Evolutionary conservation across 2,329 filamentous ascomycete genomes (phyloP), one percentile per base, ranked within the genome.

Genomic region (Ascochyta koolunga): DNA sequence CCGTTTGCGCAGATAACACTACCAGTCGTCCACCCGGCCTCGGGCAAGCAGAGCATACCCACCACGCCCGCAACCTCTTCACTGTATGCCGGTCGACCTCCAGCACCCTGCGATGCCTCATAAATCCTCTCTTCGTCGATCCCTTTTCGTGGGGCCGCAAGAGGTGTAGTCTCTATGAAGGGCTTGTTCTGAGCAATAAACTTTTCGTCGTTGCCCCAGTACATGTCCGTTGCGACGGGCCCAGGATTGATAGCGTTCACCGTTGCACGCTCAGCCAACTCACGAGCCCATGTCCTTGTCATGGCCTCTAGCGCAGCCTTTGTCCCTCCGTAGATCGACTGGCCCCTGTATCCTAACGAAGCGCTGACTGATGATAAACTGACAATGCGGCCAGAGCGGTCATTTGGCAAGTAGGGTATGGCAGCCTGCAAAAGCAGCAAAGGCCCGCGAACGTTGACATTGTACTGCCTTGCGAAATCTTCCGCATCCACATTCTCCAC

Each of bases 1-100:
- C 90, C 90, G 69, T 93, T 93, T 7, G 89, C 89, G 76, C 87
- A 90, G 4, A 95, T 83, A 21, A 92, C 88, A 72, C 88, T 89
- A 1, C 90, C 90, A 0, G 90, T 95, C 67, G 86, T 88, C 89
- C 89, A 93, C 7, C 79, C 83, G n/a, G 84, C 82, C 70, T 93
- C 90, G 5, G 81, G 79, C 5, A 83, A 82, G 69, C 89, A 91
- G 19, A 93, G 75, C 88, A 93, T 91, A 2, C 83, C 89, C 16
- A 92, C 86, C 5, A 91, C 83, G 0, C 89, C 90, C 0, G 89
- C 90, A 72, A 93, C 81, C 77, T 93, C 90, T 43, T 80, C 77
- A 25, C 85, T 83, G 69, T 89, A 90, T 3, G 82, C 89, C 4
- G 80, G 66, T 18, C 72, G 81, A 27, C 82, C 79, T 22, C 90